phyloP scores from a whole-genome alignment of 257 asterid genomes.

The Ehretia macrophylla region DNA sequence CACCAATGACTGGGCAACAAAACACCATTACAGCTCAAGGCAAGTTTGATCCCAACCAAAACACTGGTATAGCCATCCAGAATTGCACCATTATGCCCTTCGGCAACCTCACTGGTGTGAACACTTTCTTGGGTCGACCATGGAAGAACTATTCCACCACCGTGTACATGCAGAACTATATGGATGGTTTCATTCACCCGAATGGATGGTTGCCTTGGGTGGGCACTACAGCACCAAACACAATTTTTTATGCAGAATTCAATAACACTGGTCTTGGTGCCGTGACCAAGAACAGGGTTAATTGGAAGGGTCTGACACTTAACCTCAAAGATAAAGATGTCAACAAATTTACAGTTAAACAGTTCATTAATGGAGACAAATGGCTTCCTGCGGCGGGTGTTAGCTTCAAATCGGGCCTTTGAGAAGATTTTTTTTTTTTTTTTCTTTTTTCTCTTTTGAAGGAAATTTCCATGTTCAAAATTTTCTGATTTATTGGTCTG shows the following conservation, averaged over 20 bases:
- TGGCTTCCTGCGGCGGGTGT: constrained; percentile 62
- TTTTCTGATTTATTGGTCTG: too few relatives aligned
- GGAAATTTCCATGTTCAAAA: too few relatives aligned
- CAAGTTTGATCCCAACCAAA: constrained; percentile 42
- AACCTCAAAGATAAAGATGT: constrained; percentile 36
- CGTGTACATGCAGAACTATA: constrained; percentile 32
- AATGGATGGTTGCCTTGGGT: constrained; percentile 91
- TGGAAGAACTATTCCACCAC: constrained; percentile 88
- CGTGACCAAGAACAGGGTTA: constrained; percentile 55
- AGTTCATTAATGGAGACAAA: constrained; percentile 45
- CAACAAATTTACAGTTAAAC: constrained; percentile 54
- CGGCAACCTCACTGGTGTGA: constrained; percentile 51
- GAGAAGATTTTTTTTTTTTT: constrained; percentile 3
- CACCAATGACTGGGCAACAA: constrained; percentile 37
- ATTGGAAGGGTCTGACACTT: constrained; percentile 71
- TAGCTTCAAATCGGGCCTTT: constrained; percentile 55
- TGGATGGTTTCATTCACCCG: constrained; percentile 48
- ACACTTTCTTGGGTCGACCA: constrained; percentile 67
- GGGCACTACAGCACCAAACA: constrained; percentile 59
- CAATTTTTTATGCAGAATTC: constrained; percentile 71
- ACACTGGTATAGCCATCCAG: constrained; percentile 72
- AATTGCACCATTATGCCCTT: constrained; percentile 61
- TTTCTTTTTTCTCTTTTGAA: too few relatives aligned
- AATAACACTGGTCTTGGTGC: constrained; percentile 64
- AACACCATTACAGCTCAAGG: constrained; percentile 51